Percentiles rank a stretch among this genome's conserved stretches.
These are phyloP conservation scores for Darksidea phi DNA, from an alignment of 495 filamentous ascomycete species.

Conservation along the genomic window DNA sequence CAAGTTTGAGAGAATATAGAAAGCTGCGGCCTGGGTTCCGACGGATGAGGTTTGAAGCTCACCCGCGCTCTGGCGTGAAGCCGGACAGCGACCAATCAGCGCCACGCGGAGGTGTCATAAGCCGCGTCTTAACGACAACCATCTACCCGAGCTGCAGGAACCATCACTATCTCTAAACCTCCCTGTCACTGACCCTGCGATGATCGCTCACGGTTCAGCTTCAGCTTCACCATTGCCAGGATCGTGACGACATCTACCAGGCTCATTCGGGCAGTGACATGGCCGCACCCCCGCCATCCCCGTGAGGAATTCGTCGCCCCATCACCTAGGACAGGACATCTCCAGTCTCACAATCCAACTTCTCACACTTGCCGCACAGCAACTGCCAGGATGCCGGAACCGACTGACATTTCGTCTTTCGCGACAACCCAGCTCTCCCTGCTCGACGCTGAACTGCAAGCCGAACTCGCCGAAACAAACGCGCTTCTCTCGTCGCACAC, in stretches of 20 bases:
- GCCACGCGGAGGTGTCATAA: background rate
- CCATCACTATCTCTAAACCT: slow-evolving; percentile 14
- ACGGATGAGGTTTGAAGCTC: slow-evolving; percentile 12
- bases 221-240: slow-evolving; percentile 1
- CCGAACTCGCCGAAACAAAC: slow-evolving; percentile 73
- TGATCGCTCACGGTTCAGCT: slow-evolving; percentile 21
- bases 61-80: background rate
- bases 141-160: slow-evolving; percentile 21
- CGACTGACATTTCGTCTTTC: slow-evolving; percentile 68
- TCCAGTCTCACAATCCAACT: slow-evolving; percentile 18
- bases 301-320: background rate
- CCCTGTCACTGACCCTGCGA: slow-evolving; percentile 8
- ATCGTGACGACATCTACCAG: background rate
- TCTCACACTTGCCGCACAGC: slow-evolving; percentile 7
- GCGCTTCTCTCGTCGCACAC: slow-evolving; percentile 67
- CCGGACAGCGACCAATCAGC: slow-evolving; percentile 1
- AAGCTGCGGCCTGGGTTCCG: background rate
- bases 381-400: slow-evolving; percentile 10
- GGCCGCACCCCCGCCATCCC: slow-evolving; percentile 3
- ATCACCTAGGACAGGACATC: slow-evolving; percentile 7
- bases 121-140: slow-evolving; percentile 8
- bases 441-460: slow-evolving; percentile 71
- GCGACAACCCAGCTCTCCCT: slow-evolving; percentile 75
- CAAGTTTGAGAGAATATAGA: slow-evolving; percentile 3
- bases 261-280: background rate